Evolutionary conservation across 2,329 filamentous ascomycete species (phyloP), one percentile per base, ranked within the genome.

Genomic region (Phaeosphaeria sp.): DNA sequence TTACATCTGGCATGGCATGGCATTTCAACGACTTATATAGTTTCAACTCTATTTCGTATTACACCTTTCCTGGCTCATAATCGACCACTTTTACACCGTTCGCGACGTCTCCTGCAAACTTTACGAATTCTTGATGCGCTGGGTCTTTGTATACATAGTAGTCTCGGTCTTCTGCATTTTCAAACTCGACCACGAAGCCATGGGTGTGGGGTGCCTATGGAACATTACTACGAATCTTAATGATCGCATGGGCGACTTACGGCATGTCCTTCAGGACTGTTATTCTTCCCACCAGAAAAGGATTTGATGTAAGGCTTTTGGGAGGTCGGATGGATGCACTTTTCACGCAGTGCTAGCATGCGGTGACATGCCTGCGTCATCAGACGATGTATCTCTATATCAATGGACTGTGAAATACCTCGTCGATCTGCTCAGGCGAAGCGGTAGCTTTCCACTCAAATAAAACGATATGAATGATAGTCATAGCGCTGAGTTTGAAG

Each of bases 71-170:
- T 10, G 82, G 79, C 46, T 75, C 77, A 74, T 89, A 90, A 71
- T 90, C 87, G 1, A 90, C 70, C 0, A 89, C 85, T 55, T 83
- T 80, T 2, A 82, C 82, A 68, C 84, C 84, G 59, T 84, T 77
- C 15, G 88, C 65, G 1, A 85, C 64, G 6, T 75, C 77, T 9
- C 78, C 76, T 30, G 85, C 71, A 60, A 77, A 82, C 55, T 82
- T 77, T n/a, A 85, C 78, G 63, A 91, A 91, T 0, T 74, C 84
- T 36, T 81, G 76, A 70, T 92, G 90, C 9, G 77, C 83, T 1
- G 88, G 87, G 65, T 93, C 90, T 27, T 86, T 77, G 51, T 84
- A 75, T 6, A 90, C 75, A 70, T 92, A 93, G 67, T 91, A 92
- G 59, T 87, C 83, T 47, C 89, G 80, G 69, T 93, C 89, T 60